Conservation (phyloP, 2,329 filamentous ascomycete genomes). For the Trichoderma hamatum region DNA sequence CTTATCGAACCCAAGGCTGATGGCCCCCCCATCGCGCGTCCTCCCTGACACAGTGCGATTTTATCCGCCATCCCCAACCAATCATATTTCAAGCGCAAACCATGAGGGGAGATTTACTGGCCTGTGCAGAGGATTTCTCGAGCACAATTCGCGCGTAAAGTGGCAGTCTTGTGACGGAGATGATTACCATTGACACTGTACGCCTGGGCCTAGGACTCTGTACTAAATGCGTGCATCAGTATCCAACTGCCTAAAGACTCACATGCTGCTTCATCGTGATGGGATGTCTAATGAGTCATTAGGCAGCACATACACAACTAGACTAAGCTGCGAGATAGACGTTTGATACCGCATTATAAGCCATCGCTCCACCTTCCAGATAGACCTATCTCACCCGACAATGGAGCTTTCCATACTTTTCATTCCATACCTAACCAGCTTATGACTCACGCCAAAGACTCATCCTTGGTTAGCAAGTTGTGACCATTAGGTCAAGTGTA, state of each 20-base stretch:
- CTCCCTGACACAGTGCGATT: conserved; percentile 20
- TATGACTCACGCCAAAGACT: conserved; percentile 12
- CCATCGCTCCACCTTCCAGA: not conserved
- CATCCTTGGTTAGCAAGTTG: no score
- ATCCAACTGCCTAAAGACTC: not conserved
- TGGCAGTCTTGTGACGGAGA: conserved; percentile 1
- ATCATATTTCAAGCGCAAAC: conserved; percentile 39
- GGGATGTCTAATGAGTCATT: no score
- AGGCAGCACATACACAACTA: no score
- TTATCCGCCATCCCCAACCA: conserved; percentile 31
- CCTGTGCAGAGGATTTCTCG: not conserved
- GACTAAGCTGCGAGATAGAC: not conserved
- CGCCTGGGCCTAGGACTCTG: no score
- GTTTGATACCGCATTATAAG: no score
- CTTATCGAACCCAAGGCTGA: not conserved
- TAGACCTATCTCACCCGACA: not conserved
- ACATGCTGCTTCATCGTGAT: not conserved
- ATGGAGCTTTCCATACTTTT: not conserved
- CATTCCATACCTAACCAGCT: not conserved
- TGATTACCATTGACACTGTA: conserved; percentile 1
- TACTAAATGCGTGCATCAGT: no score
- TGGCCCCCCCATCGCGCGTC: not conserved
- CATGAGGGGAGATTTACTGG: conserved; percentile 34
- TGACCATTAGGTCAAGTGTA: no score
- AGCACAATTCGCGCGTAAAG: conserved; percentile 22